Evolutionary conservation across 2,329 filamentous ascomycete species (phyloP), one percentile per base, ranked within the genome.

Genomic region (Aspergillus sp.): DNA sequence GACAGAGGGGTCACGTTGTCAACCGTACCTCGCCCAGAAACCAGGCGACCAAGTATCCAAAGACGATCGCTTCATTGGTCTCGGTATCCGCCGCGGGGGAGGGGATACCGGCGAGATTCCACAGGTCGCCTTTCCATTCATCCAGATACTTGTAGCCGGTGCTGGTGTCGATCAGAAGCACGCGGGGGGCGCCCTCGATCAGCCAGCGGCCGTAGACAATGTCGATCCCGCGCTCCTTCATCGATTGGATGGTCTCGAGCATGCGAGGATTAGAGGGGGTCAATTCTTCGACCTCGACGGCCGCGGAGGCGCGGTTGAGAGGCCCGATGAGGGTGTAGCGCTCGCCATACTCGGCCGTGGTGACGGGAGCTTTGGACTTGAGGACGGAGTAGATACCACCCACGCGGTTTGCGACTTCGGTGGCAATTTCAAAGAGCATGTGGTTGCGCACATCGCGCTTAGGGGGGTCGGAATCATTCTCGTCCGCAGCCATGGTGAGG

Each of bases 321-420:
- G 94, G 94, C 2, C 94, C 94, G 71, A 99, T 92, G 60, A 97
- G 83, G 23, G 91, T 96, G 76, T 99, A 99, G 61, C 91, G 86
- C 55, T 96, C 91, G 74, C 94, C 94, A 94, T 97, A 99, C 75
- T 99, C 94, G 56, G 91, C 91, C 1, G 93, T 97, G 41, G 94
- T 97, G 57, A 97, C 94, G 47, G 94, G 93, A 34, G 94, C 93
- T 76, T 99, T 99, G 57, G 94, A 99, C 76, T 99, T 99, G 76
- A 99, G 87, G 61, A 99, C 94, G 14, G 93, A 97, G 81, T 99
- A 99, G 77, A 99, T 99, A 66, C 94, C 94, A 69, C 94, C 94
- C 57, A 99, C 94, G 82, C 94, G 86, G 81, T 97, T 96, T 57
- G 94, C 94, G 64, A 97, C 94, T 73, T 99, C 94, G 19, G 94